A percentile compares a stretch with the other conserved stretches of the same genome.
Conservation (phyloP, 108 stramenopile species). For the Nitzschia sp. region DNA sequence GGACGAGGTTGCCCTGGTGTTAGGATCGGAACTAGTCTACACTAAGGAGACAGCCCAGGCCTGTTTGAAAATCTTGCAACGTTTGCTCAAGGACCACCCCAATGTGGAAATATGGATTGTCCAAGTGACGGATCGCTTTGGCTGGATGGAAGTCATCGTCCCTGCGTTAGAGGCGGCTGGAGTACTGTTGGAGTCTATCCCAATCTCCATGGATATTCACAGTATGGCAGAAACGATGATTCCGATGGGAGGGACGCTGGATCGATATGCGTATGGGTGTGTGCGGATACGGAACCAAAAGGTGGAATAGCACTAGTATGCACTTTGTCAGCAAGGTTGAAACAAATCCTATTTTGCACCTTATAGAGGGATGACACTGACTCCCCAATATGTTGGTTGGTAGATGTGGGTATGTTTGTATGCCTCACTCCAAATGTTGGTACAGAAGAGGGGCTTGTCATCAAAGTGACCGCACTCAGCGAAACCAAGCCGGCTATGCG, state of each 20-base stretch:
- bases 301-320: neutral
- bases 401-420: too few relatives aligned
- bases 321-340: too few relatives aligned
- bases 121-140: constrained; percentile 49
- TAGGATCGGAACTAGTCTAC: constrained; percentile 55
- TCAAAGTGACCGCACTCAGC: too few relatives aligned
- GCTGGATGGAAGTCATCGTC: constrained; percentile 40
- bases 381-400: too few relatives aligned
- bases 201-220: constrained; percentile 27
- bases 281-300: constrained; percentile 17
- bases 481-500: too few relatives aligned
- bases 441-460: too few relatives aligned
- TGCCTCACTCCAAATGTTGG: too few relatives aligned
- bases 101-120: constrained; percentile 37
- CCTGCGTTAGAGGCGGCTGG: constrained; percentile 17
- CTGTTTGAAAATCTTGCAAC: constrained; percentile 19
- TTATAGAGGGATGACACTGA: too few relatives aligned
- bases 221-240: constrained; percentile 32
- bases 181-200: constrained; percentile 21
- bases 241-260: constrained; percentile 30
- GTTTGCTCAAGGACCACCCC: constrained; percentile 28
- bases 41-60: constrained; percentile 49
- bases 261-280: constrained; percentile 34
- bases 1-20: constrained; percentile 23
- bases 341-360: too few relatives aligned